A percentile compares a stretch with the other conserved stretches of the same genome.
Evolutionary conservation across 768 basidiomycete genomes (phyloP).

Genomic region (Leccinum obscurum): DNA sequence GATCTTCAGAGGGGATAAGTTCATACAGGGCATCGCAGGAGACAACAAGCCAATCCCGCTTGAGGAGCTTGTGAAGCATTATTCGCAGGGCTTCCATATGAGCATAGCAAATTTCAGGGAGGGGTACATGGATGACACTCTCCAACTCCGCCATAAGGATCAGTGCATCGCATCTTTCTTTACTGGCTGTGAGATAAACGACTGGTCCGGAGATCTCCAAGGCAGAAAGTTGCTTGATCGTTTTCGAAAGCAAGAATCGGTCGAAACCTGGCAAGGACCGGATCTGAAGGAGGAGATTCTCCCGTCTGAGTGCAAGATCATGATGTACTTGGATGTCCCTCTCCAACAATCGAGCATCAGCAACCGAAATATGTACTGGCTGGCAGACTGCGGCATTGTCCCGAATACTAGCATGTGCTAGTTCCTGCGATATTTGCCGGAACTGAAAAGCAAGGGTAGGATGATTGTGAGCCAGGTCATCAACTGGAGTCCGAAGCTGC

Average conservation of each 20-base stretch:
- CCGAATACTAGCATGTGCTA: background rate
- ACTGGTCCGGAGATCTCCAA: no score
- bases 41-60: background rate
- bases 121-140: background rate
- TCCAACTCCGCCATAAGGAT: background rate
- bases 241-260: background rate
- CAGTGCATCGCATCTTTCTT: no score
- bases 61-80: background rate
- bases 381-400: background rate
- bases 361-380: background rate
- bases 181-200: no score
- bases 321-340: background rate
- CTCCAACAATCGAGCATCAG: background rate
- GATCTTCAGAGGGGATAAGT: background rate
- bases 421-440: background rate
- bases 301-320: background rate
- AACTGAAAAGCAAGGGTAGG: background rate
- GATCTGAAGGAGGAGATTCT: background rate
- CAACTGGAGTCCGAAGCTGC: background rate
- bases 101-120: background rate
- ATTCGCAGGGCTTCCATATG: background rate
- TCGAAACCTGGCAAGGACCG: background rate
- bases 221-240: no score
- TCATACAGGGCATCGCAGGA: background rate
- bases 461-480: background rate